Base-by-base conservation (phyloP, 2,329 filamentous ascomycete species). In the Teratosphaeria nubilosa region DNA sequence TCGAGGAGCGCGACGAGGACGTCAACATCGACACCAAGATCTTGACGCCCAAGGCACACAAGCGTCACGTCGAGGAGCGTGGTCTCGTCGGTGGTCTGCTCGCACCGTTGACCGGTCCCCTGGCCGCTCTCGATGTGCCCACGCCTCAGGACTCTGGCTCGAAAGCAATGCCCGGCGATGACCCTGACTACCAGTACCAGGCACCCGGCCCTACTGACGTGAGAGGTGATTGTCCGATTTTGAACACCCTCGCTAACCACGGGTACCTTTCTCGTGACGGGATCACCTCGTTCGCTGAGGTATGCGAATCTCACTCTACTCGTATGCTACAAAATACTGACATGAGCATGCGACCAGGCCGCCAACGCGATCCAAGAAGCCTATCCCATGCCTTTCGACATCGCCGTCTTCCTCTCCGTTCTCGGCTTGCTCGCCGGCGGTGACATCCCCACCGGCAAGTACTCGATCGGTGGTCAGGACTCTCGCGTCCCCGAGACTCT, bases 381-480 rank as follows among this genome's bases (percentile, higher is more conserved):
- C 27, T 64, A 62, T 52, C 62, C 64, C 52, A 65, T 66, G 57
- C 59, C 56, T 34, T 67, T 64, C 51, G 61, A 62, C 58, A 60
- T 65, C 14, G 59, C 59, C 51, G 59, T 63, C 51, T 65, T 66
- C 59, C 56, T 67, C 20, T 64, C 62, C 32, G 65, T 63, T 14
- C 60, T 67, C 45, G 65, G 63, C 31, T 59, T 67, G 37, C 60
- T 67, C 3, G 65, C 65, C 34, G 65, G 65, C 30, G 65, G 65
- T 52, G 65, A 67, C 51, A 64, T 67, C 32, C 53, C 57, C 9
- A 65, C 60, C 32, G 65, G 65, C 24, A 67, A 65, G 51, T 67
- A 66, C 58, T 54, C 58, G 45, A 66, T 67, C 50, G 65, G 63
- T n/a, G 62, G 65, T 24, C 56, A 55, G 13, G 61, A 64, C 56